phyloP scores from a whole-genome alignment of 164 flowering plant species.

The Brasenia schreberi region DNA sequence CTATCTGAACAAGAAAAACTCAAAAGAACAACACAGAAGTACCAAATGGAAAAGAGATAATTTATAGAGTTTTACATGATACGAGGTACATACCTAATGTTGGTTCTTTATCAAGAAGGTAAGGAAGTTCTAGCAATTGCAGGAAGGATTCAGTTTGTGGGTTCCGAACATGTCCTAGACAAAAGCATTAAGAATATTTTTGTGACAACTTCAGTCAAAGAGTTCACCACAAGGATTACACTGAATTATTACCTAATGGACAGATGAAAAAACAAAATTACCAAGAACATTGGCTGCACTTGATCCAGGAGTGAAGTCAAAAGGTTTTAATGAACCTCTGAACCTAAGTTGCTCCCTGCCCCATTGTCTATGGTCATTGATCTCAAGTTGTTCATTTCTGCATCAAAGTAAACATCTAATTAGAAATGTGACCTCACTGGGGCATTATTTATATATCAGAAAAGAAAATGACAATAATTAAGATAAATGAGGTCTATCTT shows the following conservation, averaged over 20 bases:
- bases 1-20: no score
- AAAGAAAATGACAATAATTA: background rate
- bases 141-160: conserved; percentile 67
- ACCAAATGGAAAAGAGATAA: no score
- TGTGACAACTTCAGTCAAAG: background rate
- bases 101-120: conserved; percentile 37
- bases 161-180: conserved; percentile 39
- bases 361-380: no score
- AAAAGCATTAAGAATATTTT: background rate
- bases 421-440: background rate
- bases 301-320: background rate
- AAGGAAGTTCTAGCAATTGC: conserved; percentile 56
- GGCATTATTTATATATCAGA: background rate
- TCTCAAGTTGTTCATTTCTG: no score
- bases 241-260: background rate
- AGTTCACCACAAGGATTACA: background rate
- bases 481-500: background rate
- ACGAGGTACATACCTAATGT: background rate
- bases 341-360: no score
- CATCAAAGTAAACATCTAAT: no score
- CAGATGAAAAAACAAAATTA: no score
- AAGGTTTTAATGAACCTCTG: background rate
- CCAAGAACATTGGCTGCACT: background rate
- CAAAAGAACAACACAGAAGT: no score
- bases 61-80: no score